A percentile compares a stretch with the other conserved stretches of the same genome.
These are phyloP conservation scores for Trichothecium roseum DNA, from an alignment of 2,329 filamentous ascomycete species.

Conservation along the genomic window DNA sequence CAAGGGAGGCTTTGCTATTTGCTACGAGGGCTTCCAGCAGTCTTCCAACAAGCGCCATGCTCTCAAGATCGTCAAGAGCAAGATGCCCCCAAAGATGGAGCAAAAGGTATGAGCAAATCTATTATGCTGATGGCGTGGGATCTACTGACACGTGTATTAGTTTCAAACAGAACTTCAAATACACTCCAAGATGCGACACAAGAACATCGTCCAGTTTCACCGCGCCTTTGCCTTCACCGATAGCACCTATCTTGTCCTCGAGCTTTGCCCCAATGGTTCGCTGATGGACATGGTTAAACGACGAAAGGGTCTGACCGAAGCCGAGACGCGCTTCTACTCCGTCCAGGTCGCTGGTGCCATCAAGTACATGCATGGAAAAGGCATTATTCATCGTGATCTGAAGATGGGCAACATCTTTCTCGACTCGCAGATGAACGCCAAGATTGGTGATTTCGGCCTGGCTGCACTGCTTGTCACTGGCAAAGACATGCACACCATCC, in stretches of 20 bases:
- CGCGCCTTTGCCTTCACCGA: slow-evolving; percentile 84
- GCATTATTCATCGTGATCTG: slow-evolving; percentile 91
- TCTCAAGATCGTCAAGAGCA: slow-evolving; percentile 74
- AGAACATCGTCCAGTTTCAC: slow-evolving; percentile 92
- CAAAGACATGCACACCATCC: slow-evolving; percentile 73
- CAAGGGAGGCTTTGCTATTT: slow-evolving; percentile 76
- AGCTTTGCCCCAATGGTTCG: slow-evolving; percentile 90
- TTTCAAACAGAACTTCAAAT: slow-evolving; percentile 86
- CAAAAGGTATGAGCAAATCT: slow-evolving; percentile 53
- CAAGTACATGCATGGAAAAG: slow-evolving; percentile 93
- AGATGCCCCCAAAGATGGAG: slow-evolving; percentile 74
- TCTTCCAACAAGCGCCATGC: slow-evolving; percentile 60
- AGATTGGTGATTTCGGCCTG: slow-evolving; percentile 94
- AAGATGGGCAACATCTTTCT: slow-evolving; percentile 99
- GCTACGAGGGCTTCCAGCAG: slow-evolving; percentile 60
- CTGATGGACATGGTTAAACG: slow-evolving; percentile 97
- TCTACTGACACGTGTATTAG: slow-evolving; percentile 23
- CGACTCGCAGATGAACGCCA: slow-evolving; percentile 91
- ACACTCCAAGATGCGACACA: slow-evolving; percentile 94
- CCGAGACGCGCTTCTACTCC: slow-evolving; percentile 87
- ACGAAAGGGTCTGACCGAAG: slow-evolving; percentile 80
- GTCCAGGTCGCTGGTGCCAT: slow-evolving; percentile 94
- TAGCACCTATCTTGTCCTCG: slow-evolving; percentile 87
- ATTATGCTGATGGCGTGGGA: background rate
- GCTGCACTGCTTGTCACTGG: slow-evolving; percentile 86